These are phyloP conservation scores for Apocynum venetum DNA, from an alignment of 257 asterid species.

Conservation along the genomic window DNA sequence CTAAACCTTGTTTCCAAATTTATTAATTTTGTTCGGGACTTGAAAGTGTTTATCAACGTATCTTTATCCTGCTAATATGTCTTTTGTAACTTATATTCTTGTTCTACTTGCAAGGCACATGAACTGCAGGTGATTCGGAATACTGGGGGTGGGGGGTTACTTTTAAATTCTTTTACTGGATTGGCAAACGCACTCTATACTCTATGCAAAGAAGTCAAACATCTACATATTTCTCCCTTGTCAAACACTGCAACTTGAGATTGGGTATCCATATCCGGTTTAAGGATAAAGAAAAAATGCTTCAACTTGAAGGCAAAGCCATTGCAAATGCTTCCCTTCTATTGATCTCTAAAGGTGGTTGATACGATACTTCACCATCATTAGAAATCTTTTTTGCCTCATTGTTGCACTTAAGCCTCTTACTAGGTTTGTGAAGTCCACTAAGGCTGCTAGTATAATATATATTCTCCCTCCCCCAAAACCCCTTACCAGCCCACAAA, in stretches of 20 bases:
- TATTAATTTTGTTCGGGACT: background rate
- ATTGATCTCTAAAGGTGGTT: background rate
- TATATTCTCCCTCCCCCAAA: background rate
- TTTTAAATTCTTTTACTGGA: too few species aligned
- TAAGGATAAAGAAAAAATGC: background rate
- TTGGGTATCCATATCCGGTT: background rate
- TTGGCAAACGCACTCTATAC: too few species aligned
- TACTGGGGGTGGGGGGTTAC: too few species aligned
- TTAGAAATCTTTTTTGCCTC: background rate
- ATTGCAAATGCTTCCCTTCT: too few species aligned
- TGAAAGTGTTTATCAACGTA: background rate
- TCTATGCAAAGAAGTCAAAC: too few species aligned
- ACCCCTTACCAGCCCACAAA: background rate
- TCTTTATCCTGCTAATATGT: background rate
- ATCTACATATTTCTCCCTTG: too few species aligned
- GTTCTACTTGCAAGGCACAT: too few species aligned
- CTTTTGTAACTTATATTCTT: background rate
- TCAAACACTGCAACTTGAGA: background rate
- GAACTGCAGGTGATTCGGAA: too few species aligned
- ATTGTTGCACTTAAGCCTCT: background rate
- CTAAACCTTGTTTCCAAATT: background rate
- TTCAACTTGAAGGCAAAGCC: too few species aligned
- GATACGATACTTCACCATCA: background rate
- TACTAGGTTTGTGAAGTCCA: background rate
- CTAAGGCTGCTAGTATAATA: background rate